Percentiles rank a stretch among this genome's conserved stretches.
phyloP scores from a whole-genome alignment of 164 flowering plant genomes.

The Annona squamosa region DNA sequence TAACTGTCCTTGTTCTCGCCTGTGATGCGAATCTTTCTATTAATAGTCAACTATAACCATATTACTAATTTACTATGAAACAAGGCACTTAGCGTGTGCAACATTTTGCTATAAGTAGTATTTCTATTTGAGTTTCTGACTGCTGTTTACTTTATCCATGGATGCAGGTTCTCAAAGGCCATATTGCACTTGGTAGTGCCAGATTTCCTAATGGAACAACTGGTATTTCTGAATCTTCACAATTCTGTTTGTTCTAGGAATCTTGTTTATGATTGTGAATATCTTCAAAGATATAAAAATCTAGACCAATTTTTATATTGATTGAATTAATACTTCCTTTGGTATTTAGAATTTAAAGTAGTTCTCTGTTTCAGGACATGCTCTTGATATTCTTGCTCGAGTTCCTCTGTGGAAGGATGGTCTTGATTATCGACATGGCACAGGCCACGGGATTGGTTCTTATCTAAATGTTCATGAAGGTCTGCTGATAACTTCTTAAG shows the following conservation, averaged over 20 bases:
- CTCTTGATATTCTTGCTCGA: slow-evolving; percentile 91
- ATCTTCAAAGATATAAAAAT: neutral
- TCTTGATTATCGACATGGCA: slow-evolving; percentile 98
- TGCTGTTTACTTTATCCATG: slow-evolving; percentile 11
- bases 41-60: neutral
- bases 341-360: neutral
- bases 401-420: slow-evolving; percentile 88
- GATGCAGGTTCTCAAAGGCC: slow-evolving; percentile 91
- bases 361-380: slow-evolving; percentile 39
- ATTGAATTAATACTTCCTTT: neutral
- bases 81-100: neutral
- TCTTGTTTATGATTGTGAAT: neutral
- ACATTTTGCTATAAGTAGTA: slow-evolving; percentile 1
- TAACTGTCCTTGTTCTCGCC: too few species aligned
- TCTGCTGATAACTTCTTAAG: slow-evolving; percentile 11
- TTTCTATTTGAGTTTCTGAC: slow-evolving; percentile 5
- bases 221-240: slow-evolving; percentile 35
- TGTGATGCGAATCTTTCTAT: neutral
- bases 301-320: too few species aligned
- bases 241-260: neutral
- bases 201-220: slow-evolving; percentile 88
- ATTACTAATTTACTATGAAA: too few species aligned
- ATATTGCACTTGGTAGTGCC: slow-evolving; percentile 79
- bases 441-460: slow-evolving; percentile 97
- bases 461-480: slow-evolving; percentile 97